Evolutionary conservation across 306 rosid species (phyloP), one percentile per base, ranked within the genome.

Genomic region (Quercus dentata): DNA sequence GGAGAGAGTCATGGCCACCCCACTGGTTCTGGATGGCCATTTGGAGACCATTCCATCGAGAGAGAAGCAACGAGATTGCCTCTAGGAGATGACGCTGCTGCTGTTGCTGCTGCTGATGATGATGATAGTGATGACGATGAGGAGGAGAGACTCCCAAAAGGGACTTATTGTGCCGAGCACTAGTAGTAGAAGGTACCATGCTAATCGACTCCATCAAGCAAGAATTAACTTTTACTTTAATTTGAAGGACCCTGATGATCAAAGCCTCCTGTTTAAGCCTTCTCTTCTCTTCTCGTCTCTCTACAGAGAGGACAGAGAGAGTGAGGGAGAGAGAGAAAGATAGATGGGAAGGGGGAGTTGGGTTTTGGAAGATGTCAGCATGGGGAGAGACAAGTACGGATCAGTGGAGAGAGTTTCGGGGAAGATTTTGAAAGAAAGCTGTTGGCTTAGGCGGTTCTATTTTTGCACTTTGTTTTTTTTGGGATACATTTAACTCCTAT

Each of bases 21-120:
- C 97, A 92, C 19, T 87, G 78, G 71, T 90, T 89, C 25, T 85
- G 74, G 58, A 92, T 70, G 21, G 96, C 97, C 92, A 90, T 78
- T 85, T 92, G 94, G 75, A 91, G 96, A 57, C 92, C 96, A 56
- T 82, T 73, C 96, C 97, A 92, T 7, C 62, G 82, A 9, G 97
- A 89, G 69, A 92, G 88, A 85, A 92, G 85, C 75, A 70, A 68
- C 17, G 87, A 61, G 52, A 92, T 83, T 52, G 46, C 79, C 25
- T 81, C 82, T 52, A 38, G 4, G 70, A 83, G 78, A 27, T 2
- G 54, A 21, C 1, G 46, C 46, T 41, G 46, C 12, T 41, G 11
- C 46, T 41, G 46, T 8, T 38, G 46, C 46, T 7, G 11, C 46
- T 38, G 46, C 46, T 38, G 3, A 0, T 38, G 46, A 7, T 38